These are phyloP conservation scores for Heterobasidion irregulare DNA, from an alignment of 1,284 basidiomycete species.

Conservation along the genomic window DNA sequence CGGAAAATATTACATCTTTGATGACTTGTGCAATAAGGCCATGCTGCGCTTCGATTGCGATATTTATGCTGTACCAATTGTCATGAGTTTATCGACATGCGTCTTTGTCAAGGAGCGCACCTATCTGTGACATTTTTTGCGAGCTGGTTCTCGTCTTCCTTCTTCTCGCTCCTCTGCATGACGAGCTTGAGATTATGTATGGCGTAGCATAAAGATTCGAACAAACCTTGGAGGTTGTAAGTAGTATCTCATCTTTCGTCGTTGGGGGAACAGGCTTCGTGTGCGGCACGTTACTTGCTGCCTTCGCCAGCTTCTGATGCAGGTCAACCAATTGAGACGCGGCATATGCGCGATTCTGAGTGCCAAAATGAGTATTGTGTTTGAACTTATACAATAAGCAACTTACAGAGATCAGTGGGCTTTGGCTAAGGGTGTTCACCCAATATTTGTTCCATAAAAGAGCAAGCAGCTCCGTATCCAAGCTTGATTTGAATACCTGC, in stretches of 20 bases:
- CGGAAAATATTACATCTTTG: conserved; percentile 80
- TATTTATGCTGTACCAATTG: conserved; percentile 53
- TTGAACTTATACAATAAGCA: neutral
- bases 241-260: conserved; percentile 32
- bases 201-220: neutral
- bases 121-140: conserved; percentile 80
- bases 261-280: conserved; percentile 51
- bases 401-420: conserved; percentile 81
- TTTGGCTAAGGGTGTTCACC: conserved; percentile 93
- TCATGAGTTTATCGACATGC: neutral
- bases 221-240: conserved; percentile 22
- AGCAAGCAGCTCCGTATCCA: conserved; percentile 83
- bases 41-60: conserved; percentile 85
- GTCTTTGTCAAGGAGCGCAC: conserved; percentile 29
- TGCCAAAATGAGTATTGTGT: neutral
- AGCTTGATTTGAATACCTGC: conserved; percentile 87
- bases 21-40: conserved; percentile 85
- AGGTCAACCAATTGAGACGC: conserved; percentile 86
- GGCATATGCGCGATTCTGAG: conserved; percentile 84
- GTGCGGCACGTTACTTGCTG: conserved; percentile 40
- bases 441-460: conserved; percentile 99
- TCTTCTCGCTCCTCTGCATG: conserved; percentile 49
- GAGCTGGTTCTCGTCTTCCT: conserved; percentile 62
- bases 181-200: conserved; percentile 14
- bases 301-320: conserved; percentile 77